Conservation (phyloP, 2,329 filamentous ascomycete species). For the Trichoderma polysporum region DNA sequence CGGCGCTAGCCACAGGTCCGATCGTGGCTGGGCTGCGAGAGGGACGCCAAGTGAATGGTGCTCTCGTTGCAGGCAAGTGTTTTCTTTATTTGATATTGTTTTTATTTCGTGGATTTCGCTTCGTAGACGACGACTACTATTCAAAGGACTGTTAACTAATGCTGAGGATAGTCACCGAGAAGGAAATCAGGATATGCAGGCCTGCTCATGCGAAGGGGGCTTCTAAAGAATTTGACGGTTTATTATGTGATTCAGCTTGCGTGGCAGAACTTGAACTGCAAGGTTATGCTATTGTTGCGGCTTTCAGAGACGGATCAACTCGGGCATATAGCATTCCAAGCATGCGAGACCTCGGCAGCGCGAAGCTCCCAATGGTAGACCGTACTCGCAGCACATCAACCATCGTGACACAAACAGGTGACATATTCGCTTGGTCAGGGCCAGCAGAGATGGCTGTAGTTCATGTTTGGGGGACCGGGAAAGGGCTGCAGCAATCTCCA, state of each 20-base stretch:
- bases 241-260: slow-evolving; percentile 75
- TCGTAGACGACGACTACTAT: not conserved
- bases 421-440: slow-evolving; percentile 83
- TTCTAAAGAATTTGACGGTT: slow-evolving; percentile 82
- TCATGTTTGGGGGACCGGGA: slow-evolving; percentile 79
- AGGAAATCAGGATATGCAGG: slow-evolving; percentile 83
- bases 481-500: slow-evolving; percentile 58
- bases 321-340: slow-evolving; percentile 85
- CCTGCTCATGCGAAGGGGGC: slow-evolving; percentile 86
- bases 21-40: slow-evolving; percentile 74
- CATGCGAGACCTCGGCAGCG: slow-evolving; percentile 76
- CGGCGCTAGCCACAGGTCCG: slow-evolving; percentile 71
- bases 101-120: not conserved
- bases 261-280: slow-evolving; percentile 73
- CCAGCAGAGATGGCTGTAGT: slow-evolving; percentile 81
- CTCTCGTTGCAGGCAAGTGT: slow-evolving; percentile 68
- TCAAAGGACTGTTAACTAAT: slow-evolving; percentile 28
- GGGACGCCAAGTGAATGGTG: slow-evolving; percentile 74
- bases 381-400: slow-evolving; percentile 67
- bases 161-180: slow-evolving; percentile 54
- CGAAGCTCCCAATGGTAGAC: slow-evolving; percentile 69
- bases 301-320: slow-evolving; percentile 80
- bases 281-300: slow-evolving; percentile 75
- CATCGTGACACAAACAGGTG: slow-evolving; percentile 72
- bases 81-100: not conserved